These are phyloP conservation scores for Boletus rubroflammeus DNA, from an alignment of 768 basidiomycete species.

Conservation along the genomic window DNA sequence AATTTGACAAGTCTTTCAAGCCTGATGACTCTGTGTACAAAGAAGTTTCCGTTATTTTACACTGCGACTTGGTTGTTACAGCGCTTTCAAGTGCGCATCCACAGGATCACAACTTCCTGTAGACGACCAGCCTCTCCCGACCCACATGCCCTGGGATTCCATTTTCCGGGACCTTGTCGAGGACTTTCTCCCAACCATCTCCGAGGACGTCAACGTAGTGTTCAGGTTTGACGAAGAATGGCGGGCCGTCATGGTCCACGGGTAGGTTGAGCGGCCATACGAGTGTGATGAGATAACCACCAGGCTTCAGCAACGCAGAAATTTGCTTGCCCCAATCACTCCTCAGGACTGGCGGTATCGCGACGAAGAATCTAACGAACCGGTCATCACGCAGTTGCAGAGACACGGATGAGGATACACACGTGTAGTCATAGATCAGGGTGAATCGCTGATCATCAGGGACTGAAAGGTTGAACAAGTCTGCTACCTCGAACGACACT, in stretches of 20 bases:
- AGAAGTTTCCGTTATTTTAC: background rate
- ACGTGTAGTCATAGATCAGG: constrained; percentile 20
- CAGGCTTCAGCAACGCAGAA: constrained; percentile 51
- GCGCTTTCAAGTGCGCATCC: background rate
- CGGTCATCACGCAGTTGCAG: background rate
- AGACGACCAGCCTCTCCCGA: constrained; percentile 49
- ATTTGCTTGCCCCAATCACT: constrained; percentile 58
- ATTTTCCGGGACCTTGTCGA: constrained; percentile 41
- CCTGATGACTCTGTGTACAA: background rate
- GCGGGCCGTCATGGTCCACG: constrained; percentile 52
- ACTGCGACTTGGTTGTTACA: background rate
- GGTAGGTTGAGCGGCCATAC: constrained; percentile 53
- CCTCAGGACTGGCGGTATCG: constrained; percentile 55
- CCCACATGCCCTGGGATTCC: constrained; percentile 42
- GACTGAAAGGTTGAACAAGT: constrained; percentile 21
- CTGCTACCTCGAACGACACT: constrained; percentile 17
- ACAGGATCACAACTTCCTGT: constrained; percentile 3
- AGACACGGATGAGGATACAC: background rate
- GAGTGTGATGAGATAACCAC: constrained; percentile 59
- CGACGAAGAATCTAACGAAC: constrained; percentile 51
- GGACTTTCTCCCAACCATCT: constrained; percentile 48
- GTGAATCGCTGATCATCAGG: constrained; percentile 9
- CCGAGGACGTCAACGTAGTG: constrained; percentile 52
- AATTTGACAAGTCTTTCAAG: background rate
- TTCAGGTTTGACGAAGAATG: constrained; percentile 55